Percentiles rank a stretch among this genome's conserved stretches.
phyloP scores from a whole-genome alignment of 1,139 yeast species.

The Kluyveromyces marxianus region DNA sequence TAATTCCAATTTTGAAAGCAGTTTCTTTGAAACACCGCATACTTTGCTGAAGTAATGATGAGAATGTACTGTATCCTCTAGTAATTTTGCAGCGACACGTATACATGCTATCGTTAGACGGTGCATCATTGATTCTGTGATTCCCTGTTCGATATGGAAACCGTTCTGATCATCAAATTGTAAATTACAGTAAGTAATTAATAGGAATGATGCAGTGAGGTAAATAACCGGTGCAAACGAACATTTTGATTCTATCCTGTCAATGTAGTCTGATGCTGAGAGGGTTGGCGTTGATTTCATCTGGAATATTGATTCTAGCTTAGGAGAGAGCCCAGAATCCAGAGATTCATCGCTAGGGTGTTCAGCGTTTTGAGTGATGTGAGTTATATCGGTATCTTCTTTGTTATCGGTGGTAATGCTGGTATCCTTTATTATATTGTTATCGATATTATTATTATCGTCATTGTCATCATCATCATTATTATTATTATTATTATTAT shows the following conservation, averaged over 20 bases:
- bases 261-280: conserved; percentile 19
- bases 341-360: background rate
- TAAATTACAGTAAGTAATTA: conserved; percentile 23
- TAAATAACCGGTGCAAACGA: conserved; percentile 23
- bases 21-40: conserved; percentile 41
- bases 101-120: conserved; percentile 43
- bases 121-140: conserved; percentile 34
- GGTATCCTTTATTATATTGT: background rate
- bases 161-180: conserved; percentile 18
- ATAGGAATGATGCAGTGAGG: conserved; percentile 20
- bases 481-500: too few relatives aligned
- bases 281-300: conserved; percentile 28
- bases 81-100: conserved; percentile 42
- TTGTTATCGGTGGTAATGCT: background rate
- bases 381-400: background rate
- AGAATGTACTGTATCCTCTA: conserved; percentile 46
- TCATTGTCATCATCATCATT: background rate
- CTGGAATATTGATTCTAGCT: conserved; percentile 12
- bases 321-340: background rate
- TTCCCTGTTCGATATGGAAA: conserved; percentile 32
- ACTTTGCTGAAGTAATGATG: conserved; percentile 46
- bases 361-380: background rate
- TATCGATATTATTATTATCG: background rate
- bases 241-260: conserved; percentile 27
- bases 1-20: conserved; percentile 41